A percentile compares a stretch with the other conserved stretches of the same genome.
Conservation (phyloP, 805 yeast species). For the Saccharomycopsis javanensis region DNA sequence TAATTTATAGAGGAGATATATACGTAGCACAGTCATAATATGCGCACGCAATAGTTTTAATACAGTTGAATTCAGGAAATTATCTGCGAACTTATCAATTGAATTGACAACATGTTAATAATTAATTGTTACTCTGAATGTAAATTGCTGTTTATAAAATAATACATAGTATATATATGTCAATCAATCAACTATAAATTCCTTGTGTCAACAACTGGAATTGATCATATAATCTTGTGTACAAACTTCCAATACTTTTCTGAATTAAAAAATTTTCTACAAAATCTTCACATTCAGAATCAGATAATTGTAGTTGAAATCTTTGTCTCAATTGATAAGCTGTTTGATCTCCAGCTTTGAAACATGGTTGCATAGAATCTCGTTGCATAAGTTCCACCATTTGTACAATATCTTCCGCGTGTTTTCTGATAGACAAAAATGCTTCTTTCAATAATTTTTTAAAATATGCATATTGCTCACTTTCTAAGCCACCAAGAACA, state of each 20-base stretch:
- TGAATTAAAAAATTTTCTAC: slow-evolving; percentile 71
- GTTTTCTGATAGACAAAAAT: slow-evolving; percentile 61
- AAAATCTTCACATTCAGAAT: slow-evolving; percentile 60
- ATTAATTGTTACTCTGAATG: neutral
- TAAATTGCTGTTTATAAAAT: neutral
- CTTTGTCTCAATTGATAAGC: slow-evolving; percentile 71
- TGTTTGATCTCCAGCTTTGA: slow-evolving; percentile 78
- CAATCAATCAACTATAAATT: slow-evolving; percentile 48
- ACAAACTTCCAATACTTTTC: slow-evolving; percentile 77
- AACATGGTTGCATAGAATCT: slow-evolving; percentile 85
- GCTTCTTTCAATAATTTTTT: slow-evolving; percentile 57
- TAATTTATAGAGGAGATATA: neutral
- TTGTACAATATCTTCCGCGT: slow-evolving; percentile 64
- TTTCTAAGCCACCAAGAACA: slow-evolving; percentile 68
- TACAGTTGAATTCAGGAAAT: no score
- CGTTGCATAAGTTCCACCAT: slow-evolving; percentile 92
- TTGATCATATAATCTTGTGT: slow-evolving; percentile 89
- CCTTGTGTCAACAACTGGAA: slow-evolving; percentile 94
- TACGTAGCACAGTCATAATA: neutral
- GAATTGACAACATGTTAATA: neutral
- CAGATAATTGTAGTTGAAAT: slow-evolving; percentile 66
- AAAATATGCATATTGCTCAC: slow-evolving; percentile 52
- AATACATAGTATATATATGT: neutral
- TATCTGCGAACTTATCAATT: no score
- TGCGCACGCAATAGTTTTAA: neutral